Conservation (phyloP, 192 early-diverging fungal species). For the Linnemannia exigua region DNA sequence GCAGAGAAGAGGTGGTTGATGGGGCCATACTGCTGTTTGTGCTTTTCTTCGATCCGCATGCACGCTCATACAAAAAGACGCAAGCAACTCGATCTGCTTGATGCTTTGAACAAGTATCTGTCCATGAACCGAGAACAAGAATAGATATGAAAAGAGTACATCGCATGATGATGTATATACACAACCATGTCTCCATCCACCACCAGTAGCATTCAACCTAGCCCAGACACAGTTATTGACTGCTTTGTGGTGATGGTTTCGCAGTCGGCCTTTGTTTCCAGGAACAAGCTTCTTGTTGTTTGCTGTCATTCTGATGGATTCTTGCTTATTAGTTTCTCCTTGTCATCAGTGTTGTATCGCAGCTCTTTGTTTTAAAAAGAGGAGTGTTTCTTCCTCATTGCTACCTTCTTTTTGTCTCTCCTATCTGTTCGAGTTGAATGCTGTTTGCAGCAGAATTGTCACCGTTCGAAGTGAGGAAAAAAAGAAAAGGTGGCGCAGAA, state of each 20-base stretch:
- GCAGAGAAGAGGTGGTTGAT: not conserved
- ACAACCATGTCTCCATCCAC: not conserved
- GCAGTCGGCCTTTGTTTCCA: not conserved
- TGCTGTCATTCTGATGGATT: not conserved
- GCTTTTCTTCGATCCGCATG: not conserved
- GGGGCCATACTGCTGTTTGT: constrained; percentile 1
- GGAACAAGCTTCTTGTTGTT: constrained; percentile 1
- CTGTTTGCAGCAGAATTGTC: not conserved
- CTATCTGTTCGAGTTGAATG: not conserved
- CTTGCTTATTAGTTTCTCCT: not conserved
- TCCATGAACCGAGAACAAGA: not conserved
- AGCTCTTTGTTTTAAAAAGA: too few relatives aligned
- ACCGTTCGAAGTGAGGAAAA: not conserved
- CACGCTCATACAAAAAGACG: not conserved
- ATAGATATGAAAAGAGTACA: not conserved
- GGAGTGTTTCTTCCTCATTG: not conserved
- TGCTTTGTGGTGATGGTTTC: not conserved
- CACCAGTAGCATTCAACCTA: not conserved
- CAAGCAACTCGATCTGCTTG: not conserved
- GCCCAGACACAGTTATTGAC: not conserved
- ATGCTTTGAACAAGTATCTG: not conserved
- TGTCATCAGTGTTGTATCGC: not conserved
- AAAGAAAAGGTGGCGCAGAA: not conserved
- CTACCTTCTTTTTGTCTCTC: not conserved
- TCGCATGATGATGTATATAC: not conserved